phyloP scores from a whole-genome alignment of 2,329 filamentous ascomycete species.

The Fusarium pseudograminearum region DNA sequence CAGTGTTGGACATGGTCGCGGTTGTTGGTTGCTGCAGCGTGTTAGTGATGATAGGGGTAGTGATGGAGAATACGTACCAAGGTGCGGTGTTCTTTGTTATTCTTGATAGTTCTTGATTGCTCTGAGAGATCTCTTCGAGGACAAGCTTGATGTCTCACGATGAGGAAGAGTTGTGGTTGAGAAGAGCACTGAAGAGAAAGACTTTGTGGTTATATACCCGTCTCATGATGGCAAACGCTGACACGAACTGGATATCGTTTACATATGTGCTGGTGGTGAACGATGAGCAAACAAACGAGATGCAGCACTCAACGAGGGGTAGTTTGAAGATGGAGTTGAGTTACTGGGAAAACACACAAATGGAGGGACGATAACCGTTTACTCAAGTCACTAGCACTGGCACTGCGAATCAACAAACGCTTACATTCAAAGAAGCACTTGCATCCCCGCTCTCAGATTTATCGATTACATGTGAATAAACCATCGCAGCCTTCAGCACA shows the following conservation, averaged over 20 bases:
- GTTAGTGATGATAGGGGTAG: constrained; percentile 8
- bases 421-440: not conserved
- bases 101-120: too few relatives aligned
- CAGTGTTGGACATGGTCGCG: not conserved
- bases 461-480: not conserved
- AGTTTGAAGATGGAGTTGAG: not conserved
- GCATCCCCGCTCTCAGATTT: not conserved
- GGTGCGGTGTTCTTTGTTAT: not conserved
- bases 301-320: not conserved
- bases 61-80: not conserved
- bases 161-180: not conserved
- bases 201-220: not conserved
- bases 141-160: not conserved
- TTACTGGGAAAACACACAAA: not conserved
- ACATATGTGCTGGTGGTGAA: not conserved
- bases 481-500: not conserved
- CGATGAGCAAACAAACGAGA: not conserved
- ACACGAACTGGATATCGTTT: not conserved
- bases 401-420: not conserved
- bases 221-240: not conserved
- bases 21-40: not conserved
- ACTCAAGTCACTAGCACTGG: not conserved
- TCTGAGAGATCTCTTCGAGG: not conserved
- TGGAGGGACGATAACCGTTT: not conserved
- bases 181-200: not conserved